A percentile compares a stretch with the other conserved stretches of the same genome.
Conservation (phyloP, 306 rosid species). For the Cicer yamashitae region DNA sequence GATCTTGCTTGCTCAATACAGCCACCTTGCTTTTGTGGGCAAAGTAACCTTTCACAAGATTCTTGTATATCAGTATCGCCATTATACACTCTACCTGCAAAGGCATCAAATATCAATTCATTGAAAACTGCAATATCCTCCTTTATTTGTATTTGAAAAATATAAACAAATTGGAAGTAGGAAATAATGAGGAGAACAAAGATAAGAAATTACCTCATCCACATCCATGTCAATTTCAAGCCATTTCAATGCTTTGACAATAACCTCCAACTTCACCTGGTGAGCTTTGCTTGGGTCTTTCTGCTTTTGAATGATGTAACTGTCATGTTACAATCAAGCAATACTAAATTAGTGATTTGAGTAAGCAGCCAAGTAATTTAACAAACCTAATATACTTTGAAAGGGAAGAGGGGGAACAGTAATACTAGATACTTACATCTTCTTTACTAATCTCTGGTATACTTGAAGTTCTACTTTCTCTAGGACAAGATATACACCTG, state of each 20-base stretch:
- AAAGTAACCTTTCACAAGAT: slow-evolving; percentile 90
- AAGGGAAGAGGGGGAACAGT: slow-evolving; percentile 29
- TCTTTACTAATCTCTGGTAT: slow-evolving; percentile 92
- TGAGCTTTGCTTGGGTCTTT: slow-evolving; percentile 91
- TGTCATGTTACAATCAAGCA: slow-evolving; percentile 47
- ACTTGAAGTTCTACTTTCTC: slow-evolving; percentile 98
- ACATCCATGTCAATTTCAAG: slow-evolving; percentile 92
- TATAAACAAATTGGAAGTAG: slow-evolving; percentile 2
- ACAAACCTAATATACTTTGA: slow-evolving; percentile 10
- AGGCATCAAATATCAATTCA: slow-evolving; percentile 33
- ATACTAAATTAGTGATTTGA: slow-evolving; percentile 26
- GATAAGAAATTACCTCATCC: slow-evolving; percentile 70
- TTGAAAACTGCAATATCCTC: neutral
- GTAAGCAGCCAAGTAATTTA: slow-evolving; percentile 29
- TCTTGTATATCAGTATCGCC: slow-evolving; percentile 84
- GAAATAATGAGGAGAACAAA: neutral
- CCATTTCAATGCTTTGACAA: slow-evolving; percentile 92
- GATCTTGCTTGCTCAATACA: slow-evolving; percentile 94
- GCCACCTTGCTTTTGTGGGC: slow-evolving; percentile 97
- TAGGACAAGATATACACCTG: slow-evolving; percentile 95
- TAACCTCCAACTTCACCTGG: slow-evolving; percentile 92
- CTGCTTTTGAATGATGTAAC: slow-evolving; percentile 89
- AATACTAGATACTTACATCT: slow-evolving; percentile 64
- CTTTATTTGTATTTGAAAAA: slow-evolving; percentile 21
- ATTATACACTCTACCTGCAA: slow-evolving; percentile 95